These are phyloP conservation scores for Curvularia sp. DNA, from an alignment of 2,329 filamentous ascomycete genomes.

Conservation along the genomic window DNA sequence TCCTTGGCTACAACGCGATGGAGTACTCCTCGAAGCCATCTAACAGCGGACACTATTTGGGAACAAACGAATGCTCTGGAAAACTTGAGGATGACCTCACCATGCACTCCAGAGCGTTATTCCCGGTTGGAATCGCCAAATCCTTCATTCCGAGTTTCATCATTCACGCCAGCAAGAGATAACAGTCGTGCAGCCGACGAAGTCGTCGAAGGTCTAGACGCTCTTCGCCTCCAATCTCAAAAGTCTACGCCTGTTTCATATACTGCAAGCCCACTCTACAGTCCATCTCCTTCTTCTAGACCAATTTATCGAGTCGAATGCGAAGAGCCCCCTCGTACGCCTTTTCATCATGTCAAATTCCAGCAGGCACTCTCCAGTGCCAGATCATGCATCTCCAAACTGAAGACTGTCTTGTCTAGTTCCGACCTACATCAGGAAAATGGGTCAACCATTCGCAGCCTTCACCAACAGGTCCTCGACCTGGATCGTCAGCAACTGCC, in stretches of 20 bases:
- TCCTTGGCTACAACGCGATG: background rate
- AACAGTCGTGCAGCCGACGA: background rate
- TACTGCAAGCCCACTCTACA: background rate
- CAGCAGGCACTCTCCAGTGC: conserved; percentile 38
- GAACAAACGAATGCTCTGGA: background rate
- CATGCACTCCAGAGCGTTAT: background rate
- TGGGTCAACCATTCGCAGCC: conserved; percentile 37
- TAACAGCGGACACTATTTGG: background rate
- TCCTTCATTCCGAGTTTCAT: background rate
- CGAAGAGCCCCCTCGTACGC: background rate
- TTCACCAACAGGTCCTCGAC: conserved; percentile 44
- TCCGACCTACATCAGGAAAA: conserved; percentile 20
- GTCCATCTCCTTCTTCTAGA: background rate
- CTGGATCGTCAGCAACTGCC: conserved; percentile 52
- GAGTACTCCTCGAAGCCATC: background rate
- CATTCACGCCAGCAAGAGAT: background rate
- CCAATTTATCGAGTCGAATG: background rate
- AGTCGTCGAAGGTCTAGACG: background rate
- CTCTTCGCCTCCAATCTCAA: background rate
- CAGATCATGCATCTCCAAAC: conserved; percentile 39
- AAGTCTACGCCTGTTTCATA: background rate
- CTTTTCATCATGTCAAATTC: conserved; percentile 12
- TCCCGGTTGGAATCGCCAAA: background rate
- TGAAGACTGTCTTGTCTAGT: conserved; percentile 48
- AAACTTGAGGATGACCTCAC: background rate